Evolutionary conservation across 192 early-diverging fungal species (phyloP), one percentile per base, ranked within the genome.

Genomic region (Rhizophagus prolifer): DNA sequence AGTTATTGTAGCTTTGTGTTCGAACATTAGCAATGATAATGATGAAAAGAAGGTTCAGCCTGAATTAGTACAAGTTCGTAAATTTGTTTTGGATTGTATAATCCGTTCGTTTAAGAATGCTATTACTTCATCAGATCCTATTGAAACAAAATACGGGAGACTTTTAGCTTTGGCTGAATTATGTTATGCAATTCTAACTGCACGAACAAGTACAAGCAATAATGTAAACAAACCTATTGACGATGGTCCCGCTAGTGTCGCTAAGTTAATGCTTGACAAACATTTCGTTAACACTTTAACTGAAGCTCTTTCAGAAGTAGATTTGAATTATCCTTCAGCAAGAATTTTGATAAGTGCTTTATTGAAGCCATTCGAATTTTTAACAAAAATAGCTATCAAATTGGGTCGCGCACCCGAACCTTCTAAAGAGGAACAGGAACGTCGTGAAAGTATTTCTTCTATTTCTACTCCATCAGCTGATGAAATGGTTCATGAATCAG

Each of bases 301-400:
- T 7, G 89, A 86, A 46, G 89, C 93, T 3, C 81, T 96, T 25
- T 90, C 89, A 44, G 94, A 95, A 70, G 86, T 99, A 46, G 96
- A 99, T 79, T 82, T 96, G 41, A 94, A 96, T 79, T 95, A 97
- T 78, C 97, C 97, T 9, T 85, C 88, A 58, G 88, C 93, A 36
- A 92, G 88, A 60, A 82, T 84, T 19, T 86, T 98, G 34, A 88
- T 97, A 14, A 90, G 83, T 31, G 80, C 91, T 6, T 85, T 99
- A 69, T 74, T 98, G 64, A 93, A 94, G 61, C 97, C 96, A 8
- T 86, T 98, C 58, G 96, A 97, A 80, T 88, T 89, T 34, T 84
- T 99, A 73, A 92, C 96, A 16, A 94, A 96, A 78, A 78, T 94
- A 5, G 95, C 97, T 19, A 92, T 95, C 69, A 94, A 92, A 80